phyloP scores from a whole-genome alignment of 768 basidiomycete genomes.

The Lanmaoa pseudosensibilis region DNA sequence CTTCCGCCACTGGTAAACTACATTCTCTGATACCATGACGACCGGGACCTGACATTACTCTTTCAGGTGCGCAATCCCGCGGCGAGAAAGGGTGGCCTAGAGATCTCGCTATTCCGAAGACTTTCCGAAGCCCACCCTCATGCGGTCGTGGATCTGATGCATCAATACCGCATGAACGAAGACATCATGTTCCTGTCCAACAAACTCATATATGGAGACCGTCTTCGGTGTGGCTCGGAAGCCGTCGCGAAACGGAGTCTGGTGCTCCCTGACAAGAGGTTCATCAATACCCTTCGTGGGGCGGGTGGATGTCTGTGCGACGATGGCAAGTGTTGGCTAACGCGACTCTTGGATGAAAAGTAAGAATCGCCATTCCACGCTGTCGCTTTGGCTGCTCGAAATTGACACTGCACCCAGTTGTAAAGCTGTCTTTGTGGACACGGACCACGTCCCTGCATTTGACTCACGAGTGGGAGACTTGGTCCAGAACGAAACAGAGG shows the following conservation, averaged over 20 bases:
- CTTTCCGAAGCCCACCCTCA: slow-evolving; percentile 86
- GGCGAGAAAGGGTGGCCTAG: slow-evolving; percentile 84
- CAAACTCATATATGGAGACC: slow-evolving; percentile 76
- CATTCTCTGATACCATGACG: background rate
- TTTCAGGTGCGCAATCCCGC: slow-evolving; percentile 75
- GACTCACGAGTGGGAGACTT: slow-evolving; percentile 87
- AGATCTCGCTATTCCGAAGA: slow-evolving; percentile 84
- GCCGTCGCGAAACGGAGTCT: slow-evolving; percentile 63
- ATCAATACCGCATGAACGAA: slow-evolving; percentile 96
- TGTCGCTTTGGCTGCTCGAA: no score
- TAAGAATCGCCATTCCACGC: slow-evolving; percentile 30
- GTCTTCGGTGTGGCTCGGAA: slow-evolving; percentile 76
- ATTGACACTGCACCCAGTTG: slow-evolving; percentile 46
- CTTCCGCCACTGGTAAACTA: slow-evolving; percentile 82
- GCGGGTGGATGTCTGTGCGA: slow-evolving; percentile 31
- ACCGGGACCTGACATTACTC: background rate
- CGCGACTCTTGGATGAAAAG: slow-evolving; percentile 62
- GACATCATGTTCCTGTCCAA: slow-evolving; percentile 95
- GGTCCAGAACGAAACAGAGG: slow-evolving; percentile 87
- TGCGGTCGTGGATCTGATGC: slow-evolving; percentile 79
- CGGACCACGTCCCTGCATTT: slow-evolving; percentile 72
- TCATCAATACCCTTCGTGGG: slow-evolving; percentile 46
- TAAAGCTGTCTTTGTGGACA: slow-evolving; percentile 92
- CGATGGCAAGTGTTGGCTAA: slow-evolving; percentile 66
- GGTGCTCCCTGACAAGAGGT: slow-evolving; percentile 47